These are phyloP conservation scores for Rhododendron williamsianum DNA, from an alignment of 148 eudicot species.

Conservation along the genomic window DNA sequence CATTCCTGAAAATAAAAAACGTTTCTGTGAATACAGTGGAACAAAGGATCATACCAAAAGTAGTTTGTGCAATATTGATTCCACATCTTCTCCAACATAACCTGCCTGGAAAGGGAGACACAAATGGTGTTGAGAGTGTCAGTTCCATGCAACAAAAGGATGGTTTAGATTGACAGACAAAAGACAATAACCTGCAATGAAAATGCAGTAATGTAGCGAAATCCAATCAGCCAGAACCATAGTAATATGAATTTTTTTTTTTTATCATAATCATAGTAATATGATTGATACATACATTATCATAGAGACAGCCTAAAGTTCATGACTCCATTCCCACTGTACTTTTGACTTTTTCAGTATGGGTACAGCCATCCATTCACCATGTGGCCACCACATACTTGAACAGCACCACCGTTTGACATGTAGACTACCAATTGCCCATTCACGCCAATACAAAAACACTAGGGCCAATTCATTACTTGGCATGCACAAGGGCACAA, in stretches of 20 bases:
- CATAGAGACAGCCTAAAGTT: not conserved
- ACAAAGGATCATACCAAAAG: slow-evolving; percentile 21
- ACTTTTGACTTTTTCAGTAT: not conserved
- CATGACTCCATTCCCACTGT: not conserved
- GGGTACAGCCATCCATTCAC: not conserved
- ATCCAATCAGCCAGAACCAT: not conserved
- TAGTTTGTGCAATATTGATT: slow-evolving; percentile 33
- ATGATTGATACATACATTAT: not conserved
- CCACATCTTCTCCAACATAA: slow-evolving; percentile 46
- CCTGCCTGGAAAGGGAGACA: slow-evolving; percentile 33
- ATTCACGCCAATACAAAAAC: not conserved
- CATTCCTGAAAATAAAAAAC: not conserved
- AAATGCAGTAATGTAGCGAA: not conserved
- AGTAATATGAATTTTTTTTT: not conserved
- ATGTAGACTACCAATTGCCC: not conserved
- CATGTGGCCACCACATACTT: not conserved
- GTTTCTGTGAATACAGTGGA: not conserved
- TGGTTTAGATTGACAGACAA: not conserved
- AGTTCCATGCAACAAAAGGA: slow-evolving; percentile 9
- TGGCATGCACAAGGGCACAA: not conserved
- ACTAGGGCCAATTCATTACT: not conserved
- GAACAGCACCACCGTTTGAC: not conserved
- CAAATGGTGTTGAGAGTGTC: not conserved
- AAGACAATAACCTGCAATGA: not conserved
- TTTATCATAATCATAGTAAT: not conserved